Base-by-base conservation (phyloP, 176 grass and related monocot genomes). In the Olyra latifolia region DNA sequence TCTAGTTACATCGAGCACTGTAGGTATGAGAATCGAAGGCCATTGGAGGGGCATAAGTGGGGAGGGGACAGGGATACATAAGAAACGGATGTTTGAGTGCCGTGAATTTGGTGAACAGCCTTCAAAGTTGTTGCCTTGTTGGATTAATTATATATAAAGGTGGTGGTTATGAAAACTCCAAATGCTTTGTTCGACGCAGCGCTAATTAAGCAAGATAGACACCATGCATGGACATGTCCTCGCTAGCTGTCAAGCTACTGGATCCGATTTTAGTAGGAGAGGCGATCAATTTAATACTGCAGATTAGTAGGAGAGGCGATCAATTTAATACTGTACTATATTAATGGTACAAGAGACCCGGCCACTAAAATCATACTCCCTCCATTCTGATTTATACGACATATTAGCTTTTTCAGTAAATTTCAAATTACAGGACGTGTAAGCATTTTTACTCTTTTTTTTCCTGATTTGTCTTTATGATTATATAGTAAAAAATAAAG, bases 231-330 rank as follows among this genome's bases (percentile, higher is more conserved):
- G n/a, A n/a, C n/a, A n/a, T 68, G 62, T 84, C 24, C 56, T 14
- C 45, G 25, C 75, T 57, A 80, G 76, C 38, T 86, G 84, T 73
- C 54, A 64, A n/a, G 48, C 12, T 42, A 71, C 48, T 46, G 35
- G 24, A 55, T 66, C 12, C 4, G 11, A 14, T 71, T n/a, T n/a
- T 39, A 48, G 32, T 46, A 54, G 29, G 5, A 30, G 15, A 76
- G 44, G 24, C 9, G 38, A 59, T 75, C n/a, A 41, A n/a, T n/a
- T n/a, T n/a, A n/a, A n/a, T n/a, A 2, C 54, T 10, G 30, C 4
- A 41, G 17, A 67, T 43, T 67, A 24, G 22, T 22, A 67, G n/a
- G n/a, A n/a, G n/a, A n/a, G n/a, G n/a, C n/a, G n/a, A n/a, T n/a
- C n/a, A n/a, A n/a, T n/a, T n/a, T n/a, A n/a, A n/a, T n/a, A n/a